A percentile compares a stretch with the other conserved stretches of the same genome.
Evolutionary conservation across 2,329 filamentous ascomycete species (phyloP).

Genomic region (Cladophialophora carrionii): DNA sequence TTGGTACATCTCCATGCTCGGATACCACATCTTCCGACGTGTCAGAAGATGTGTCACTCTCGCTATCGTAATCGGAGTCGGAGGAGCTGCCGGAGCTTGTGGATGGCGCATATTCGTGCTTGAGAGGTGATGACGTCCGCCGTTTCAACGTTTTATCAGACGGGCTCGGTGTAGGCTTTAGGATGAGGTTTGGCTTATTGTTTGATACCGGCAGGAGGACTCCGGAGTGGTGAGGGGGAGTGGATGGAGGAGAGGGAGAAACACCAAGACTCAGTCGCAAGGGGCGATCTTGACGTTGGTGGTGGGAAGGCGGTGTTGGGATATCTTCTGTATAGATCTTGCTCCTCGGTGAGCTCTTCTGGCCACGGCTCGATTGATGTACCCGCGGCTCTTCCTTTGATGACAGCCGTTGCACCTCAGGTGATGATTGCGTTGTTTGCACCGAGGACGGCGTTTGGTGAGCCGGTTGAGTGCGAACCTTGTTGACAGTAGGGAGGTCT

Average conservation of each 20-base stretch:
- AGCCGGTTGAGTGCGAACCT: constrained; percentile 44
- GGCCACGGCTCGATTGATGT: constrained; percentile 15
- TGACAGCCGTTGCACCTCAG: neutral
- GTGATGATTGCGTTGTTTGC: neutral
- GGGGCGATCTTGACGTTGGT: constrained; percentile 15
- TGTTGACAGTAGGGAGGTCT: constrained; percentile 51
- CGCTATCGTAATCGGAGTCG: constrained; percentile 59
- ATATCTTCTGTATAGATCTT: constrained; percentile 32
- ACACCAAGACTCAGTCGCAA: constrained; percentile 8
- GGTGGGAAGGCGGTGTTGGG: constrained; percentile 22
- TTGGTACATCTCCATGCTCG: constrained; percentile 58
- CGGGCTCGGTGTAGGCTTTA: constrained; percentile 50
- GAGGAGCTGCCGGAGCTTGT: constrained; percentile 65
- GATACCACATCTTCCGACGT: constrained; percentile 55
- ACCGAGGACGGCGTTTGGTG: neutral
- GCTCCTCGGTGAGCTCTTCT: constrained; percentile 15
- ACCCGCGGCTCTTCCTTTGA: constrained; percentile 11
- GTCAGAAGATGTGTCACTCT: constrained; percentile 53
- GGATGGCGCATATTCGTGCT: constrained; percentile 95
- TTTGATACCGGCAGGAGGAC: constrained; percentile 17
- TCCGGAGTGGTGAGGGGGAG: constrained; percentile 51
- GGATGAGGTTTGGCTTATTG: constrained; percentile 15
- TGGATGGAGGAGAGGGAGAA: constrained; percentile 48
- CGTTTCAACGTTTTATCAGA: constrained; percentile 55
- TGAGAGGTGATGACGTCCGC: constrained; percentile 86